Evolutionary conservation across 768 basidiomycete genomes (phyloP), one percentile per base, ranked within the genome.

Genomic region (Dendrothele bispora): DNA sequence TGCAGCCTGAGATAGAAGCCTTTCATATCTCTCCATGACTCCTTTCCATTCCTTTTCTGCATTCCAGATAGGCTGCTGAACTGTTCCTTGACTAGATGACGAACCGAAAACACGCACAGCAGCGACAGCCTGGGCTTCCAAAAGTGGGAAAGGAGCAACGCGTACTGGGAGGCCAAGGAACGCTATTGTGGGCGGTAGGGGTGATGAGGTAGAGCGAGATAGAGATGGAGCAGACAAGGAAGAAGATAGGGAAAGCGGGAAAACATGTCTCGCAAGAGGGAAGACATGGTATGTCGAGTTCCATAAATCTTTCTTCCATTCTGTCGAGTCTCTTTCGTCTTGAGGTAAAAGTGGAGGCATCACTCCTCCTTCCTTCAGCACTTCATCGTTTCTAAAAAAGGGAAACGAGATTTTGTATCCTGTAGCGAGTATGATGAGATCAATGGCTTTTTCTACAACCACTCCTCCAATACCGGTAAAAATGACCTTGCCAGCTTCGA

Each of bases 41-140:
- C 67, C 75, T 21, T 66, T 63, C 0, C 71, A 67, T 56, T 86
- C 86, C 26, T 63, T 57, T 3, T 67, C 63, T 26, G 61, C 47
- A 51, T 88, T 75, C n/a, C n/a, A n/a, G n/a, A n/a, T n/a, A n/a
- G n/a, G n/a, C n/a, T n/a, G n/a, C n/a, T n/a, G n/a, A n/a, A n/a
- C n/a, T n/a, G n/a, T n/a, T n/a, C n/a, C n/a, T 6, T 89, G 64
- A 18, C 72, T 62, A 21, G 61, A 60, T 1, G 80, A 82, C 43
- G 80, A 55, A 12, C 68, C 68, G 50, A 88, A 86, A 0, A 75
- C 79, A 20, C 72, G 71, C 18, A 83, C 61, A 6, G 80, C 73
- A 2, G 82, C 84, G 0, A 77, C 78, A 1, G 85, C 84, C 65
- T 95, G 94, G 0, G 79, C 80, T 63, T 97, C 91, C 39, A 85